phyloP scores from a whole-genome alignment of 75 land plant genomes.

The Cryptomeria japonica region DNA sequence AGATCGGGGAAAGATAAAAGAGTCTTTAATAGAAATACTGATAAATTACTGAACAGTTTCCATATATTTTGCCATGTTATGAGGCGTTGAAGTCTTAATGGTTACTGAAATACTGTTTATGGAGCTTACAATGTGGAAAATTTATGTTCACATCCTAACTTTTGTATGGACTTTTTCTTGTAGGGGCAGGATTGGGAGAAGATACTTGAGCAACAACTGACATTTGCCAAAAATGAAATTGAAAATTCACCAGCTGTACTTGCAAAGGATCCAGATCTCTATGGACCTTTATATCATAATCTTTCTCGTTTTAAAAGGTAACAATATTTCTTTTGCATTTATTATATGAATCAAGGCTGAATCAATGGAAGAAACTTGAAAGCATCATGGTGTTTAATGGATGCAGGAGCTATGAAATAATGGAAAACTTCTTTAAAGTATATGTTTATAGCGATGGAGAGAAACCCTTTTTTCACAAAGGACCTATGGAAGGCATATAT shows the following conservation, averaged over 20 bases:
- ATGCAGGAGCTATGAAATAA: constrained; percentile 71
- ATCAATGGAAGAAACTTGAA: neutral
- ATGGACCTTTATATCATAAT: constrained; percentile 50
- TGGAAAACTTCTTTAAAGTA: constrained; percentile 51
- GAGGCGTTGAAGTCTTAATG: neutral
- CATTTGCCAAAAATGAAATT: constrained; percentile 34
- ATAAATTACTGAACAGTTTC: neutral
- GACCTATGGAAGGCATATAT: constrained; percentile 44
- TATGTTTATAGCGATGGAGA: constrained; percentile 54
- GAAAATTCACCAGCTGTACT: constrained; percentile 35
- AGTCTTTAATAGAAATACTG: too few species aligned
- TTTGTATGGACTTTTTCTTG: neutral
- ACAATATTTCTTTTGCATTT: neutral
- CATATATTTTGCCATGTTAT: neutral
- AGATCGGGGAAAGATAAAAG: too few species aligned
- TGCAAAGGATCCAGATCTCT: constrained; percentile 31
- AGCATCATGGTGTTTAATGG: neutral
- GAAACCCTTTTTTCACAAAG: constrained; percentile 46
- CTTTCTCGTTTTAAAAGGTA: constrained; percentile 61
- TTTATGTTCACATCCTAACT: neutral
- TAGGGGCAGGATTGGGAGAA: constrained; percentile 13
- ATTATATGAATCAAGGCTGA: neutral
- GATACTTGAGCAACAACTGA: constrained; percentile 20
- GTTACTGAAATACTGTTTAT: neutral
- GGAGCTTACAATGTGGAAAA: too few species aligned